These are phyloP conservation scores for Cryomyces antarcticus DNA, from an alignment of 495 filamentous ascomycete species.

Conservation along the genomic window DNA sequence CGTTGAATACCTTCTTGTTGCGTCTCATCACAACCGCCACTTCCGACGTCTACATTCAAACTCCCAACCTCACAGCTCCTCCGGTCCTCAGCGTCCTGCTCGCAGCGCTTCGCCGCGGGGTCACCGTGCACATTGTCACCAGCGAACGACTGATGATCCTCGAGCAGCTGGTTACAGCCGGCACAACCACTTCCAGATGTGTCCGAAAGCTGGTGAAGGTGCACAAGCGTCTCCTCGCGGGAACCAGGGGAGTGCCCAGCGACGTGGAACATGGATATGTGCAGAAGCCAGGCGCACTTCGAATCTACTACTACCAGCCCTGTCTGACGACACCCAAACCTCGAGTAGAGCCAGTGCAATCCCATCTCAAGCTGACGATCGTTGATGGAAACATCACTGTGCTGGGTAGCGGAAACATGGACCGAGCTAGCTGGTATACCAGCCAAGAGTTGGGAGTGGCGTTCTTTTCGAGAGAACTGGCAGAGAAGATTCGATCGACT, in stretches of 20 bases:
- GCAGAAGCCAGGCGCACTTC: conserved; percentile 10
- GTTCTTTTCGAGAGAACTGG: conserved; percentile 30
- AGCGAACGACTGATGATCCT: conserved; percentile 46
- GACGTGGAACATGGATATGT: too few relatives aligned
- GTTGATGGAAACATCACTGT: conserved; percentile 39
- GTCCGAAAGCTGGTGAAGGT: conserved; percentile 25
- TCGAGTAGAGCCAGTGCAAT: conserved; percentile 35
- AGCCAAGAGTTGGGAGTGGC: conserved; percentile 58
- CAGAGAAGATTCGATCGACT: conserved; percentile 18
- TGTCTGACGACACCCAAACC: conserved; percentile 1
- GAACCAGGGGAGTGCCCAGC: neutral
- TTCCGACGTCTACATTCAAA: conserved; percentile 39
- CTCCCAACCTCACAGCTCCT: conserved; percentile 46
- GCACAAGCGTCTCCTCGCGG: neutral
- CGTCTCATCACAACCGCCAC: conserved; percentile 29
- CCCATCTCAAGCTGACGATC: conserved; percentile 49
- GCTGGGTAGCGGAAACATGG: conserved; percentile 56
- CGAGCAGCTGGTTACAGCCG: conserved; percentile 52
- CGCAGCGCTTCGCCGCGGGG: conserved; percentile 28
- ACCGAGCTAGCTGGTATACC: conserved; percentile 57
- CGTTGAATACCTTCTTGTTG: conserved; percentile 43
- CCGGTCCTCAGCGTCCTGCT: conserved; percentile 35
- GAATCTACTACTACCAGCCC: conserved; percentile 28
- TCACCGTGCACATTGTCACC: conserved; percentile 42
- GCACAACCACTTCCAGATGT: conserved; percentile 39